These are phyloP conservation scores for Pseudevernia furfuracea DNA, from an alignment of 495 filamentous ascomycete genomes.

Conservation along the genomic window DNA sequence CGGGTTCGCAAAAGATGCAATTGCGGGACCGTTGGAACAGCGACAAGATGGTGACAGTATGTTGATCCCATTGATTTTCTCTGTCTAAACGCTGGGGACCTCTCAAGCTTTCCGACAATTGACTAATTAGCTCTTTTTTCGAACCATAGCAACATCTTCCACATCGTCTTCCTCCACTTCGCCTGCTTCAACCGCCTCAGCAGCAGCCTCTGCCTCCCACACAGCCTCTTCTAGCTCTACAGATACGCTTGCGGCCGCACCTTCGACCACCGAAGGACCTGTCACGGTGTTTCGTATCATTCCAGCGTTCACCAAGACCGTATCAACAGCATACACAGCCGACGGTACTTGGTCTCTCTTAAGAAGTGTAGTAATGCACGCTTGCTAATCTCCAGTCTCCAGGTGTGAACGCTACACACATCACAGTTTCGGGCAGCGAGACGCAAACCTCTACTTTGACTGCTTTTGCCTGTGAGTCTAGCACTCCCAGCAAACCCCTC, in stretches of 20 bases:
- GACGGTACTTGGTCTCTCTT: neutral
- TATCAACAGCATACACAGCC: slow-evolving; percentile 18
- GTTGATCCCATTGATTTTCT: neutral
- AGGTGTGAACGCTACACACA: slow-evolving; percentile 5
- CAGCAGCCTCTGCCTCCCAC: slow-evolving; percentile 9
- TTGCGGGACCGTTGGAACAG: slow-evolving; percentile 4
- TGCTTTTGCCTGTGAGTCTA: slow-evolving; percentile 13
- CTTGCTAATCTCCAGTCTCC: neutral
- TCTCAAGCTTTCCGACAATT: neutral
- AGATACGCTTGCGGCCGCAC: slow-evolving; percentile 2
- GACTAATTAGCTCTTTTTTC: neutral
- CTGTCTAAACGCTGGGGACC: neutral
- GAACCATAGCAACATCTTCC: neutral
- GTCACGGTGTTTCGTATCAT: slow-evolving; percentile 8
- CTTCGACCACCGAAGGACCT: slow-evolving; percentile 8
- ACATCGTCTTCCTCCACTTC: slow-evolving; percentile 8
- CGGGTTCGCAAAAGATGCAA: slow-evolving; percentile 1
- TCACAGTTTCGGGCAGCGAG: slow-evolving; percentile 14
- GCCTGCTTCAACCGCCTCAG: slow-evolving; percentile 7
- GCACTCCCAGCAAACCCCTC: neutral
- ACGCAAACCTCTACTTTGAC: slow-evolving; percentile 18
- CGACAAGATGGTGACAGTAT: slow-evolving; percentile 11
- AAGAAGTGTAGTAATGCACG: neutral
- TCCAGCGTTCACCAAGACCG: slow-evolving; percentile 20
- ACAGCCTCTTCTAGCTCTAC: slow-evolving; percentile 2